Base-by-base conservation (phyloP, 768 basidiomycete species). In the Crepidotus variabilis region DNA sequence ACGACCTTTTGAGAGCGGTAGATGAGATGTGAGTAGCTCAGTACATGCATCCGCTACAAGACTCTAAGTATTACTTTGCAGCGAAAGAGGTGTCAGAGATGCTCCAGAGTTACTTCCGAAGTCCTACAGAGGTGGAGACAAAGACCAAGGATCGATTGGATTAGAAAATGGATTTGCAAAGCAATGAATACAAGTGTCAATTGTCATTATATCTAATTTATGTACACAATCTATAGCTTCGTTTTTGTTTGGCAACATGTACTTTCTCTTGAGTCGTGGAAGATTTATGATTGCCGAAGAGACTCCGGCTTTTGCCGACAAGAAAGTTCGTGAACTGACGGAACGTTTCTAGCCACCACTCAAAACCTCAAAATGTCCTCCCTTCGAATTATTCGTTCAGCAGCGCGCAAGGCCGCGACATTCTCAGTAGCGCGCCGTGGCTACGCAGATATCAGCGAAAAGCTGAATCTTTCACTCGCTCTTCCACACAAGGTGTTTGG, bases 401-500 rank as follows among this genome's bases (percentile, higher is more conserved):
- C 78, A 64, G 78, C 82, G 63, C 82, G 86, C 68, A 84, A 82
- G 58, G 80, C 74, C 62, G 80, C 85, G 33, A 67, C 75, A 13
- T 71, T 86, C 56, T 67, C 76, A 46, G 63, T 83, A 33, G 82
- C 81, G 58, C 78, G 85, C 61, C 86, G 96, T 69, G 91, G 92
- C 43, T 98, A 98, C 72, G 96, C 96, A 51, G 96, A 96, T 70
- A 90, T 81, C 50, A 81, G 82, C 47, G 92, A 92, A 74, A 95
- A 93, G 77, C 86, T 99, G 61, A 90, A 88, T 65, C 87, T 99
- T 57, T 93, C 94, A 18, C 80, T 99, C 65, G 91, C 90, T 52
- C 86, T 99, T 57, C 97, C 97, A 52, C 95, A 98, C 76, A 87
- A 97, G 81, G 97, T 96, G 24, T 47, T 49, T 55, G 23, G 52